Percentiles rank a stretch among this genome's conserved stretches.
Conservation (phyloP, 441 rosid species). For the Macaranga tanarius region DNA sequence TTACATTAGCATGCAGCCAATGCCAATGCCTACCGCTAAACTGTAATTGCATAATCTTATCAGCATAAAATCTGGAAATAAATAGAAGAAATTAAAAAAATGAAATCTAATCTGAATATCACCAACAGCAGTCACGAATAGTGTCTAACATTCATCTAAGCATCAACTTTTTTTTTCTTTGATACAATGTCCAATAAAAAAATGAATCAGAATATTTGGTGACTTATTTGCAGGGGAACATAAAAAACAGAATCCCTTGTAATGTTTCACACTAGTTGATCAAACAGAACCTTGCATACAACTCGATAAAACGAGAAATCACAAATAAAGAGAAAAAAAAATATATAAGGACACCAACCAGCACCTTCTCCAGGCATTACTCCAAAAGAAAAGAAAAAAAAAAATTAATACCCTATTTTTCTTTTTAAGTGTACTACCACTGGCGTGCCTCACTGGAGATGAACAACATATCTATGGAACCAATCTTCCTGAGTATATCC, state of each 20-base stretch:
- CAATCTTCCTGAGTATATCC: slow-evolving; percentile 46
- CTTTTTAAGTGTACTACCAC: slow-evolving; percentile 30
- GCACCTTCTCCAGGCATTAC: slow-evolving; percentile 38
- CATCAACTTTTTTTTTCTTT: slow-evolving; percentile 14
- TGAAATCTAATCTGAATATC: neutral
- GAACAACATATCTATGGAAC: slow-evolving; percentile 41
- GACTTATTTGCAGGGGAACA: slow-evolving; percentile 46
- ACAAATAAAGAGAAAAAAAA: slow-evolving; percentile 32
- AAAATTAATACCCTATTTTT: slow-evolving; percentile 27
- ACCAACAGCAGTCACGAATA: neutral
- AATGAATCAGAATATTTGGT: slow-evolving; percentile 32
- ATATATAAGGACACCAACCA: slow-evolving; percentile 33
- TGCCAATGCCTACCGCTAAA: neutral
- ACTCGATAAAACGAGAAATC: slow-evolving; percentile 35
- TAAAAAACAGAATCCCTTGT: slow-evolving; percentile 31
- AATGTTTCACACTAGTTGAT: slow-evolving; percentile 47
- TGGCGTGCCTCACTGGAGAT: slow-evolving; percentile 33
- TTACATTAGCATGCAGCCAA: neutral
- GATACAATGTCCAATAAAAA: slow-evolving; percentile 23
- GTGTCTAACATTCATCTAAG: slow-evolving; percentile 1
- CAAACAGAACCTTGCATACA: slow-evolving; percentile 41
- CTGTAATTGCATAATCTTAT: neutral
- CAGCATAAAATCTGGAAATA: neutral
- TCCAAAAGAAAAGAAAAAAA: slow-evolving; percentile 20
- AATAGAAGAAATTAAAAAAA: neutral